Percentiles rank a stretch among this genome's conserved stretches.
These are phyloP conservation scores for Alopecurus myosuroides DNA, from an alignment of 176 grass and related monocot species.

Conservation along the genomic window DNA sequence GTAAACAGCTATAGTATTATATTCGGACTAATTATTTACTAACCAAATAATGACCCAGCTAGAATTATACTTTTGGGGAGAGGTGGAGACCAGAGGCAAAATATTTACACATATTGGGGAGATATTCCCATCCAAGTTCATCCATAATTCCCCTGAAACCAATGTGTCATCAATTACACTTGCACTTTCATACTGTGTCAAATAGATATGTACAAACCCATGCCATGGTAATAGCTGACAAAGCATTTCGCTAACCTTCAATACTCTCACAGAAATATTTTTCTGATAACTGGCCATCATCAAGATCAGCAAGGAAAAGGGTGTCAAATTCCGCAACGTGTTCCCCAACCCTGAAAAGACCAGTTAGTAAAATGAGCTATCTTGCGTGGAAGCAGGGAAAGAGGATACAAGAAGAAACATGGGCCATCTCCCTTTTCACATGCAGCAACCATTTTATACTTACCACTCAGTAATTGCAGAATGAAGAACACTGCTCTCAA, in stretches of 20 bases:
- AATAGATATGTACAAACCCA: slow-evolving; percentile 1
- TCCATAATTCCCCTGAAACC: slow-evolving; percentile 89
- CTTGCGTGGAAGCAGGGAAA: background rate
- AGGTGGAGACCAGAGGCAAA: slow-evolving; percentile 55
- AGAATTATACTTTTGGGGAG: slow-evolving; percentile 52
- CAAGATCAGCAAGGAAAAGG: slow-evolving; percentile 80
- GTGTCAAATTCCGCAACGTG: slow-evolving; percentile 67
- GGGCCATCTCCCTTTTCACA: background rate
- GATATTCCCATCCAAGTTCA: slow-evolving; percentile 88
- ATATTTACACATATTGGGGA: slow-evolving; percentile 92
- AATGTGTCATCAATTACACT: slow-evolving; percentile 31
- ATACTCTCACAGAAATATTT: slow-evolving; percentile 55
- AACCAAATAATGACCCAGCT: slow-evolving; percentile 22
- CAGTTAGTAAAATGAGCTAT: slow-evolving; percentile 4
- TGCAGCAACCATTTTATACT: slow-evolving; percentile 17
- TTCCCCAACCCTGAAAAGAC: slow-evolving; percentile 48
- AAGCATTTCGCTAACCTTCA: slow-evolving; percentile 58
- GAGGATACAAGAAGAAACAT: slow-evolving; percentile 1
- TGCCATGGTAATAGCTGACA: background rate
- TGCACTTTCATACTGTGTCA: background rate
- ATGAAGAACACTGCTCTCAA: slow-evolving; percentile 56
- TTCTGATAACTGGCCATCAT: slow-evolving; percentile 45
- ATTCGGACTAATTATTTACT: slow-evolving; percentile 3
- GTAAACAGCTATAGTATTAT: background rate
- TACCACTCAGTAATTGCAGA: slow-evolving; percentile 70